A percentile compares a stretch with the other conserved stretches of the same genome.
These are phyloP conservation scores for Mycena amicta DNA, from an alignment of 768 basidiomycete genomes.

Conservation along the genomic window DNA sequence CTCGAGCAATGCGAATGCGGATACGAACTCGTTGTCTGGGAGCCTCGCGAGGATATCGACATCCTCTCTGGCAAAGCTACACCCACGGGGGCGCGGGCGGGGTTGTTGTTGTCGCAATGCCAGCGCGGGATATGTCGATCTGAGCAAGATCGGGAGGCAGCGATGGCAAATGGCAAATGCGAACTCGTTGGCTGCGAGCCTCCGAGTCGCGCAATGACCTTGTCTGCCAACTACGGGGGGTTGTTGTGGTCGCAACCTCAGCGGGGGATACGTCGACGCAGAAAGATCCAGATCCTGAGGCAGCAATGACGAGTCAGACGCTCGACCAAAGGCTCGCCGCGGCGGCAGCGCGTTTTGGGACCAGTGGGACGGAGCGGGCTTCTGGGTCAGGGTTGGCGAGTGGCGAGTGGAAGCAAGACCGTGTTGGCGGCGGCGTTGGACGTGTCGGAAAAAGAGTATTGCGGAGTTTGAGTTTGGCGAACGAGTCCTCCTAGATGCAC, in stretches of 20 bases:
- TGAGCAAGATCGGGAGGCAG: too few relatives aligned
- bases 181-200: too few relatives aligned
- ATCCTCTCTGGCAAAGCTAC: slow-evolving; percentile 54
- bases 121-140: slow-evolving; percentile 22
- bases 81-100: too few relatives aligned
- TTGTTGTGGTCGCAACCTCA: too few relatives aligned
- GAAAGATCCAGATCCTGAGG: slow-evolving; percentile 53
- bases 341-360: slow-evolving; percentile 85
- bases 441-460: slow-evolving; percentile 69
- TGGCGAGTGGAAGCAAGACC: too few relatives aligned
- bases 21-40: slow-evolving; percentile 22
- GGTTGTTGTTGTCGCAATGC: slow-evolving; percentile 13
- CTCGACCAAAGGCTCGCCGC: slow-evolving; percentile 69
- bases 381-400: slow-evolving; percentile 29
- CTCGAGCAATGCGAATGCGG: slow-evolving; percentile 35
- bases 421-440: slow-evolving; percentile 51
- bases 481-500: slow-evolving; percentile 46
- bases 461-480: slow-evolving; percentile 62
- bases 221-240: too few relatives aligned
- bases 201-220: too few relatives aligned
- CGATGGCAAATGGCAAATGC: too few relatives aligned
- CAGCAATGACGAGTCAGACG: slow-evolving; percentile 80
- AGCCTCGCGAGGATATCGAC: slow-evolving; percentile 19
- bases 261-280: slow-evolving; percentile 33
- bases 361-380: slow-evolving; percentile 52